These are phyloP conservation scores for Abrus pulchellus DNA, from an alignment of 306 rosid genomes.

Conservation along the genomic window DNA sequence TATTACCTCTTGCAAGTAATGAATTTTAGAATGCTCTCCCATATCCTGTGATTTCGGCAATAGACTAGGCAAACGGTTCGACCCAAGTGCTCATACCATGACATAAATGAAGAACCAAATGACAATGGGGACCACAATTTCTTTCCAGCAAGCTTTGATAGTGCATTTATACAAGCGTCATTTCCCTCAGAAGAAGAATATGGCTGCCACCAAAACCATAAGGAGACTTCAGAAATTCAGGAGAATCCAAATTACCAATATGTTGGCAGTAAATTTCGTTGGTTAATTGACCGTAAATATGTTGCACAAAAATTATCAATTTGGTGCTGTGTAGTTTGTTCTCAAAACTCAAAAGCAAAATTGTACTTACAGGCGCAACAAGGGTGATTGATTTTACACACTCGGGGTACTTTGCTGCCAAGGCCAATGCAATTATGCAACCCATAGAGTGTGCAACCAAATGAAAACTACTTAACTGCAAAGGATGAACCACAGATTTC, in stretches of 20 bases:
- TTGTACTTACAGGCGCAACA: constrained; percentile 82
- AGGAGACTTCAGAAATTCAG: constrained; percentile 13
- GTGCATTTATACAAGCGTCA: constrained; percentile 61
- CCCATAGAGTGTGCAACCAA: constrained; percentile 98
- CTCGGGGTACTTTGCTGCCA: constrained; percentile 75
- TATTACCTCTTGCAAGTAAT: constrained; percentile 64
- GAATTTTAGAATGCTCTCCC: constrained; percentile 70
- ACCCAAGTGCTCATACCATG: constrained; percentile 92
- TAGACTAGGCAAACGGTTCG: constrained; percentile 72
- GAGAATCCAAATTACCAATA: not conserved
- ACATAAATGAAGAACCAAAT: constrained; percentile 77
- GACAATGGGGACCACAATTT: constrained; percentile 74
- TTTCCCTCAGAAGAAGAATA: constrained; percentile 60
- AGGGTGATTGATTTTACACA: constrained; percentile 78
- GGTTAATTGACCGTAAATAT: not conserved
- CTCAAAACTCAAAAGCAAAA: not conserved
- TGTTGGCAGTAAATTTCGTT: not conserved
- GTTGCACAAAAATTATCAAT: not conserved
- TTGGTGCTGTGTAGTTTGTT: constrained; percentile 25
- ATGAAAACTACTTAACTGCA: constrained; percentile 71
- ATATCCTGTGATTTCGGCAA: constrained; percentile 80
- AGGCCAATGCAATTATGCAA: constrained; percentile 75
- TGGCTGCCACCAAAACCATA: constrained; percentile 65
- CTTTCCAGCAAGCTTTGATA: constrained; percentile 64
- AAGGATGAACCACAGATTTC: constrained; percentile 67